Percentiles rank a stretch among this genome's conserved stretches.
These are phyloP conservation scores for Linum lewisii DNA, from an alignment of 345 rosid genomes.

Conservation along the genomic window DNA sequence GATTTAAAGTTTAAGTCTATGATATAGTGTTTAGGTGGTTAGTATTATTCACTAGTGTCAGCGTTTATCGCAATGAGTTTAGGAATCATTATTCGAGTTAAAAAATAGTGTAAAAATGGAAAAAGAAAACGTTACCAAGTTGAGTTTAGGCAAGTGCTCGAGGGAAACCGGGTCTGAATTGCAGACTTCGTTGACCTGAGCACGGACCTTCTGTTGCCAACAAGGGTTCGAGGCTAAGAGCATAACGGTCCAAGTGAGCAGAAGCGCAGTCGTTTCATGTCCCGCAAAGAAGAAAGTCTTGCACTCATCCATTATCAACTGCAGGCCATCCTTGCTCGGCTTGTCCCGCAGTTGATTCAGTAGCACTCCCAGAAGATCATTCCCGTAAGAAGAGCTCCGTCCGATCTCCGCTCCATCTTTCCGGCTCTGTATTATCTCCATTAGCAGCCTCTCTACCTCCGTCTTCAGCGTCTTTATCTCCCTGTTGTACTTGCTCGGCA, in stretches of 20 bases:
- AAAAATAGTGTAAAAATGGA: neutral
- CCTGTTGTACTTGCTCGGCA: slow-evolving; percentile 81
- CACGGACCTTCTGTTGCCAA: slow-evolving; percentile 80
- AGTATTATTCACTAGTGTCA: too few relatives aligned
- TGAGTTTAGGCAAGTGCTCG: slow-evolving; percentile 66
- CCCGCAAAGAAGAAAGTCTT: slow-evolving; percentile 97
- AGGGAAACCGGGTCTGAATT: slow-evolving; percentile 47
- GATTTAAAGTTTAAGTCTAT: too few relatives aligned
- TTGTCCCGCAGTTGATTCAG: slow-evolving; percentile 62
- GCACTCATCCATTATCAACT: slow-evolving; percentile 91
- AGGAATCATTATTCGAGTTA: neutral
- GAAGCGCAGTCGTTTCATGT: slow-evolving; percentile 82
- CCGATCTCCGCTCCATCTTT: slow-evolving; percentile 72
- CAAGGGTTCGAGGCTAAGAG: slow-evolving; percentile 68
- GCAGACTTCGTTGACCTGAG: slow-evolving; percentile 56
- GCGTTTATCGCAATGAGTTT: too few relatives aligned
- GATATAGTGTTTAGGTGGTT: too few relatives aligned
- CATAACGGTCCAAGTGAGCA: slow-evolving; percentile 93
- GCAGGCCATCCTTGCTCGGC: slow-evolving; percentile 24
- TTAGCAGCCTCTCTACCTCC: slow-evolving; percentile 67
- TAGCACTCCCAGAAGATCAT: slow-evolving; percentile 70
- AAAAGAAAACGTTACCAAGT: slow-evolving; percentile 32
- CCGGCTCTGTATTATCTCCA: slow-evolving; percentile 79
- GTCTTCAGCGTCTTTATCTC: slow-evolving; percentile 66
- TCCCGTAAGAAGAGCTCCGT: slow-evolving; percentile 66